Evolutionary conservation across 176 grass and related monocot species (phyloP), one percentile per base, ranked within the genome.

Genomic region (Zoysia pacifica): DNA sequence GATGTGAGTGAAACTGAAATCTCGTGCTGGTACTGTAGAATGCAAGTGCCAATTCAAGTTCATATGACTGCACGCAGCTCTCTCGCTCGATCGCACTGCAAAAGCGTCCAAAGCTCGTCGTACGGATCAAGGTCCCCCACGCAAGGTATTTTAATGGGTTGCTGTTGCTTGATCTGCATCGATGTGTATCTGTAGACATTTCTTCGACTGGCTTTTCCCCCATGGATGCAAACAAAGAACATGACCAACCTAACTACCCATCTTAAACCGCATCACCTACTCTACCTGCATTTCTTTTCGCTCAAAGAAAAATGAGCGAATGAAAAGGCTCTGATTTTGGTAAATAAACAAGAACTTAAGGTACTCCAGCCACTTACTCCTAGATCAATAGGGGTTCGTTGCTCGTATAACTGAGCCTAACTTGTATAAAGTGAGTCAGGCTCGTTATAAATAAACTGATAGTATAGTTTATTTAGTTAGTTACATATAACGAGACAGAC

Each of bases 61-160:
- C 47, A 52, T 51, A 16, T 15, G 19, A 15, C 14, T 46, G 37
- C 68, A 67, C 67, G 58, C 74, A 78, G 40, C 66, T 82, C 73
- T 28, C 28, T 28, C 28, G 28, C 28, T 28, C 28, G 28, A 78
- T 48, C 51, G 59, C 6, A 42, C 64, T 72, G 56, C 60, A 43
- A 56, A 18, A 81, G 46, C 48, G 77, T 70, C 81, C 82, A 71
- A 43, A n/a, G 48, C 28, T 76, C 49, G 15, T 56, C 10, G 40
- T 75, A 81, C 18, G 48, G 71, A 35, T 83, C 62, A 88, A 41
- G 81, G 80, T 88, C 76, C 47, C 47, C 41, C 55, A 70, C 48
- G 70, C 58, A 11, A 70, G 11, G 45, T 38, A 51, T 65, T 65
- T 77, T 53, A 67, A 55, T 67, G 36, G 20, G 48, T 28, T 78